phyloP scores from a whole-genome alignment of 1,284 basidiomycete species.

The Cryptococcus sp. region DNA sequence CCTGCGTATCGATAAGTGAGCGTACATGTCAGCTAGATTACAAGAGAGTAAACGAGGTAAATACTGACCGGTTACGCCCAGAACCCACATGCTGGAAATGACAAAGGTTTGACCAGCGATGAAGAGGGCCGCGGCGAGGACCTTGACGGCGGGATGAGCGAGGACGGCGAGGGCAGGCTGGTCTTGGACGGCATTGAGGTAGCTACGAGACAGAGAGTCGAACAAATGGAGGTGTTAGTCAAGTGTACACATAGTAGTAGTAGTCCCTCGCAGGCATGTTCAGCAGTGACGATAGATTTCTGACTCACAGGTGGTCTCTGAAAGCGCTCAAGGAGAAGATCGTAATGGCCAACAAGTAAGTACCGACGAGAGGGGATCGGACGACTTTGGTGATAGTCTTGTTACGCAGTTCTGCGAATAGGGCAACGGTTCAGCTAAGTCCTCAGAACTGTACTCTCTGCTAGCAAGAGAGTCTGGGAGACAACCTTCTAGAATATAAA shows the following conservation, averaged over 20 bases:
- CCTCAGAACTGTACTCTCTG: no score
- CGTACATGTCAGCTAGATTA: neutral
- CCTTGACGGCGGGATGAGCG: constrained; percentile 62
- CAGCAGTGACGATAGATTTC: no score
- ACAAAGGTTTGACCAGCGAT: constrained; percentile 76
- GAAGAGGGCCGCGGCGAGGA: constrained; percentile 69
- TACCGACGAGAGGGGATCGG: constrained; percentile 72
- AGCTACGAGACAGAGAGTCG: constrained; percentile 28
- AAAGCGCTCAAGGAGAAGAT: constrained; percentile 86
- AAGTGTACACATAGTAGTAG: neutral
- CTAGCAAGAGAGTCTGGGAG: no score
- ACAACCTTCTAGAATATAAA: no score
- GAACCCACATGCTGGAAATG: constrained; percentile 81
- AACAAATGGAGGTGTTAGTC: neutral
- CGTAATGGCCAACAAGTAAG: constrained; percentile 85
- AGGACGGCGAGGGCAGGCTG: constrained; percentile 51
- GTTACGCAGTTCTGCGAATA: constrained; percentile 72
- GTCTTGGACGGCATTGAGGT: constrained; percentile 35
- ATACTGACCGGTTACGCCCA: constrained; percentile 79
- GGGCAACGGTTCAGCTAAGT: neutral
- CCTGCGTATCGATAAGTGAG: constrained; percentile 25
- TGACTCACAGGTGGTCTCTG: constrained; percentile 79
- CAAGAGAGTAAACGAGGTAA: constrained; percentile 8
- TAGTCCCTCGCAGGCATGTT: no score
- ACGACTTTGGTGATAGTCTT: constrained; percentile 81